Evolutionary conservation across 352 stramenopile species (phyloP).

Genomic region (Pythium rishiriense): DNA sequence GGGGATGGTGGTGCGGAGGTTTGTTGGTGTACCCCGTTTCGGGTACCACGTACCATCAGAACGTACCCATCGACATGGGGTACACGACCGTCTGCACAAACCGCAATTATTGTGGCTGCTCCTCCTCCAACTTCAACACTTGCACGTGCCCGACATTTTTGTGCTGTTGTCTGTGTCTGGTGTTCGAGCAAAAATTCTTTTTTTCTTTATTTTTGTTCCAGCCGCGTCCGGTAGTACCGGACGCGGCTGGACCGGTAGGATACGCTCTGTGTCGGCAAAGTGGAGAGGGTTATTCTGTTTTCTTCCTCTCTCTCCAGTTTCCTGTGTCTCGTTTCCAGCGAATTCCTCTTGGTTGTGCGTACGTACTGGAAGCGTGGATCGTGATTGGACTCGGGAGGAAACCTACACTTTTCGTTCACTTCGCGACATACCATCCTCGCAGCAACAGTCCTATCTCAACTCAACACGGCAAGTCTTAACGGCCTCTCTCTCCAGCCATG

Average conservation of each 20-base stretch:
- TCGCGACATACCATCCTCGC: background rate
- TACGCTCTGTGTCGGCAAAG: background rate
- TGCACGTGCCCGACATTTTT: background rate
- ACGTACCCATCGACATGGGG: background rate
- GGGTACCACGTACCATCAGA: constrained; percentile 14
- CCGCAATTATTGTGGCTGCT: background rate
- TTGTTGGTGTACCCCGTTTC: background rate
- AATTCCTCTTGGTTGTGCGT: background rate
- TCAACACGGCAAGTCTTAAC: background rate
- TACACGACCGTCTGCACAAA: background rate
- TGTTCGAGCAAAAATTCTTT: background rate
- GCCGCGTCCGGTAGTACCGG: too few species aligned
- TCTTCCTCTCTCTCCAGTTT: background rate
- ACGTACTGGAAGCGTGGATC: background rate
- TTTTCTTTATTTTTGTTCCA: background rate
- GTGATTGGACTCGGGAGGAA: background rate
- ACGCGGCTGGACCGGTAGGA: too few species aligned
- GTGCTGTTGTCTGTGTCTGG: background rate
- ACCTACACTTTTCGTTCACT: background rate
- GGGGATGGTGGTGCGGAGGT: background rate
- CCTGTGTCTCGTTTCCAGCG: background rate
- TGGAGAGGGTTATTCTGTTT: background rate
- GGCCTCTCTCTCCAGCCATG: background rate
- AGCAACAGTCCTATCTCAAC: background rate
- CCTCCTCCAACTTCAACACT: background rate